Conservation (phyloP, 306 rosid genomes). For the Sicyos edulis region DNA sequence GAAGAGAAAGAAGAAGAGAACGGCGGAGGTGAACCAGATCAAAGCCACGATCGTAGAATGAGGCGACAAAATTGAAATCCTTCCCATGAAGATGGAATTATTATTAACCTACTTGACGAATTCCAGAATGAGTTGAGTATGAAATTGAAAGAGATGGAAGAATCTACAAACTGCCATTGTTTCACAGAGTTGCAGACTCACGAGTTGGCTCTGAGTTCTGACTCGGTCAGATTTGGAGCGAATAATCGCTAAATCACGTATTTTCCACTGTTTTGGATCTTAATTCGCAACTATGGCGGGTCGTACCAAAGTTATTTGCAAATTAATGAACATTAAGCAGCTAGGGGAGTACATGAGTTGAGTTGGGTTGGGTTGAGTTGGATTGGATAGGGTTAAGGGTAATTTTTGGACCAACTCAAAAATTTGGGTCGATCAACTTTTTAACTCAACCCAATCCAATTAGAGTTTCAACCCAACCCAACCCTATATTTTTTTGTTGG, state of each 20-base stretch:
- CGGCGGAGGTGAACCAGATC: slow-evolving; percentile 60
- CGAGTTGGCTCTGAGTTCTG: slow-evolving; percentile 8
- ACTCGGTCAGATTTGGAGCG: slow-evolving; percentile 13
- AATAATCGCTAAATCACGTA: neutral
- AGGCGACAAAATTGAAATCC: slow-evolving; percentile 28
- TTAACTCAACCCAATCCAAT: too few species aligned
- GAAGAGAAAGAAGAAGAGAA: slow-evolving; percentile 53
- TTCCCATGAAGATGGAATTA: slow-evolving; percentile 17
- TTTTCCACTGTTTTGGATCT: neutral
- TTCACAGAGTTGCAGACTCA: neutral
- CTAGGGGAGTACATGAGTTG: too few species aligned
- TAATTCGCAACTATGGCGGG: too few species aligned
- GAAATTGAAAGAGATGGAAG: neutral
- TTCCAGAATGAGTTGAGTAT: neutral
- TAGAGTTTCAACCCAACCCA: too few species aligned
- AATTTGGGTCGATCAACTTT: too few species aligned
- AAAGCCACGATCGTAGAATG: slow-evolving; percentile 38
- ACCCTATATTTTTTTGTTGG: too few species aligned
- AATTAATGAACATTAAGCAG: too few species aligned
- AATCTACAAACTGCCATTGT: neutral
- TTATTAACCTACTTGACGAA: neutral
- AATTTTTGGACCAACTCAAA: too few species aligned
- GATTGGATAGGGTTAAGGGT: too few species aligned
- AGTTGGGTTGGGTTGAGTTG: too few species aligned
- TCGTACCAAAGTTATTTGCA: too few species aligned